phyloP scores from a whole-genome alignment of 108 stramenopile species.

The Nitzschia putrida region DNA sequence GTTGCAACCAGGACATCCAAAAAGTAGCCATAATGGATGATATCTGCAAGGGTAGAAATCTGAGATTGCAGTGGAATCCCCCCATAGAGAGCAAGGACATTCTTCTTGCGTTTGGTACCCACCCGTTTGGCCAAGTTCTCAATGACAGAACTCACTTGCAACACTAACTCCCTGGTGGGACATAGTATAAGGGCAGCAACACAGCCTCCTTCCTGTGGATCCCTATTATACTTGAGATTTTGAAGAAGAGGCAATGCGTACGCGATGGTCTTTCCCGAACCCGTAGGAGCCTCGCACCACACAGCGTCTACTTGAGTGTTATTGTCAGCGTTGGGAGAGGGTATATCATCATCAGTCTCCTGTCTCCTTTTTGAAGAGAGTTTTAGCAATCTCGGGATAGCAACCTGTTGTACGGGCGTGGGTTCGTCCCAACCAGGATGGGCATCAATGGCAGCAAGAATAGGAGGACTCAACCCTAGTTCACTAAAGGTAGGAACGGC shows the following conservation, averaged over 20 bases:
- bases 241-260: conserved; percentile 90
- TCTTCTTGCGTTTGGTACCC: conserved; percentile 5
- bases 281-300: conserved; percentile 78
- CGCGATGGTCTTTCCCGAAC: conserved; percentile 91
- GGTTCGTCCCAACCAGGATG: conserved; percentile 60
- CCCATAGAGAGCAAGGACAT: conserved; percentile 55
- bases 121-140: conserved; percentile 45
- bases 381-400: conserved; percentile 68
- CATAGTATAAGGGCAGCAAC: conserved; percentile 77
- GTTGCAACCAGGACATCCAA: conserved; percentile 95
- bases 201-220: conserved; percentile 30
- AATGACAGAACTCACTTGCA: conserved; percentile 77
- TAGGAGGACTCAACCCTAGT: conserved; percentile 32
- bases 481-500: conserved; percentile 32
- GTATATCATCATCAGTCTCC: neutral
- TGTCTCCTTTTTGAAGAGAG: neutral
- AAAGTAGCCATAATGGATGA: conserved; percentile 24
- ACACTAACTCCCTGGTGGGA: conserved; percentile 93
- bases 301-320: conserved; percentile 27
- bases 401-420: conserved; percentile 66
- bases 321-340: neutral
- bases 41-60: conserved; percentile 50
- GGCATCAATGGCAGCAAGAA: conserved; percentile 30
- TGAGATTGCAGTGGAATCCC: conserved; percentile 68
- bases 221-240: conserved; percentile 27